A percentile compares a stretch with the other conserved stretches of the same genome.
These are phyloP conservation scores for Curvularia sp. DNA, from an alignment of 2,329 filamentous ascomycete species.

Conservation along the genomic window DNA sequence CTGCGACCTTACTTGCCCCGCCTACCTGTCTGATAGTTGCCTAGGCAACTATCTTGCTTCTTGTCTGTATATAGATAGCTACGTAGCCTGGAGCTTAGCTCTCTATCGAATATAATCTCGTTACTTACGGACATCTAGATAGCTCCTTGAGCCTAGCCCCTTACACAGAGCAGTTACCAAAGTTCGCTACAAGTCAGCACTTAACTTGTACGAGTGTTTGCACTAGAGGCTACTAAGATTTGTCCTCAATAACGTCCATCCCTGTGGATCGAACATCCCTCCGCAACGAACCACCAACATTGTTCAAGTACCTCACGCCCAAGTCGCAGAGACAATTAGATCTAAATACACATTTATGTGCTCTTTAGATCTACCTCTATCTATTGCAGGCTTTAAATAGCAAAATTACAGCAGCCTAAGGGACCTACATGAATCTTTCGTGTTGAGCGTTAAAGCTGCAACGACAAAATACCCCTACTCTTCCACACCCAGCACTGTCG, in stretches of 20 bases:
- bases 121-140: too few relatives aligned
- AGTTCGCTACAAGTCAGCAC: too few relatives aligned
- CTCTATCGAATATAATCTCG: too few relatives aligned
- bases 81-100: too few relatives aligned
- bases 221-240: too few relatives aligned
- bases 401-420: conserved; percentile 2
- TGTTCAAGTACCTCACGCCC: not conserved
- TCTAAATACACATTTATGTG: not conserved
- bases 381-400: not conserved
- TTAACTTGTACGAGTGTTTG: too few relatives aligned
- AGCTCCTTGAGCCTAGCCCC: too few relatives aligned
- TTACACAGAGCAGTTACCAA: too few relatives aligned
- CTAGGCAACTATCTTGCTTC: too few relatives aligned
- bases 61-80: too few relatives aligned
- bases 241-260: conserved; percentile 3
- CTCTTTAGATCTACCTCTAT: not conserved
- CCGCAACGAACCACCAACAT: conserved; percentile 1
- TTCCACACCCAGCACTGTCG: not conserved
- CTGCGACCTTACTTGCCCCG: too few relatives aligned
- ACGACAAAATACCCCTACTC: not conserved
- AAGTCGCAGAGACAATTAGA: not conserved
- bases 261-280: conserved; percentile 1
- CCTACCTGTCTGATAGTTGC: too few relatives aligned
- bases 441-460: conserved; percentile 1
- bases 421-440: not conserved